These are phyloP conservation scores for Candida palmyrensis DNA, from an alignment of 805 yeast species.

Conservation along the genomic window DNA sequence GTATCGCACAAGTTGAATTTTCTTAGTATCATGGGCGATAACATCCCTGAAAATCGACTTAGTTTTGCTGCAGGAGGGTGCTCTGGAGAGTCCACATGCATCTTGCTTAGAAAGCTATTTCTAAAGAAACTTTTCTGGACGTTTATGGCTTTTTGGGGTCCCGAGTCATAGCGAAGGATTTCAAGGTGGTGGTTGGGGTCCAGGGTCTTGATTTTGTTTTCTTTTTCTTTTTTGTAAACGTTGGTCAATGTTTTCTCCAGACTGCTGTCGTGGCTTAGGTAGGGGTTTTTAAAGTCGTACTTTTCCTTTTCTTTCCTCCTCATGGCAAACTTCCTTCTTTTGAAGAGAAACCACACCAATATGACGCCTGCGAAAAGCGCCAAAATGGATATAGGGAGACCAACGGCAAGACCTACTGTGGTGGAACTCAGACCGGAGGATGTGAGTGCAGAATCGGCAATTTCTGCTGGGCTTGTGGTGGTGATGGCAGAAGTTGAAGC, in stretches of 20 bases:
- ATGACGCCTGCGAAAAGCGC: slow-evolving; percentile 15
- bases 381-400: slow-evolving; percentile 26
- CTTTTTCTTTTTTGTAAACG: not conserved
- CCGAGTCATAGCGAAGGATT: not conserved
- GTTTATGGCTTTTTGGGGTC: slow-evolving; percentile 1
- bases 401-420: slow-evolving; percentile 27
- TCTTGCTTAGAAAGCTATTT: slow-evolving; percentile 2
- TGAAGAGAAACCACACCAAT: slow-evolving; percentile 17
- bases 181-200: too few species aligned
- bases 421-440: slow-evolving; percentile 5
- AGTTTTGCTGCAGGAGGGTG: slow-evolving; percentile 1
- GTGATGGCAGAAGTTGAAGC: not conserved
- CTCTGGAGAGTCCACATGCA: not conserved
- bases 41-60: slow-evolving; percentile 1
- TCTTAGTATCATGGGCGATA: slow-evolving; percentile 4
- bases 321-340: slow-evolving; percentile 9
- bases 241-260: slow-evolving; percentile 1
- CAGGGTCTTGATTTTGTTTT: too few species aligned
- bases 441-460: not conserved
- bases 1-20: slow-evolving; percentile 1
- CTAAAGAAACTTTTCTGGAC: not conserved
- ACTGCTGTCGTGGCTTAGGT: not conserved
- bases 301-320: not conserved
- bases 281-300: not conserved
- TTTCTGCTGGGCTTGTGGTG: slow-evolving; percentile 1